Evolutionary conservation across 176 grass and related monocot genomes (phyloP).

Genomic region (Cymbopogon citratus): DNA sequence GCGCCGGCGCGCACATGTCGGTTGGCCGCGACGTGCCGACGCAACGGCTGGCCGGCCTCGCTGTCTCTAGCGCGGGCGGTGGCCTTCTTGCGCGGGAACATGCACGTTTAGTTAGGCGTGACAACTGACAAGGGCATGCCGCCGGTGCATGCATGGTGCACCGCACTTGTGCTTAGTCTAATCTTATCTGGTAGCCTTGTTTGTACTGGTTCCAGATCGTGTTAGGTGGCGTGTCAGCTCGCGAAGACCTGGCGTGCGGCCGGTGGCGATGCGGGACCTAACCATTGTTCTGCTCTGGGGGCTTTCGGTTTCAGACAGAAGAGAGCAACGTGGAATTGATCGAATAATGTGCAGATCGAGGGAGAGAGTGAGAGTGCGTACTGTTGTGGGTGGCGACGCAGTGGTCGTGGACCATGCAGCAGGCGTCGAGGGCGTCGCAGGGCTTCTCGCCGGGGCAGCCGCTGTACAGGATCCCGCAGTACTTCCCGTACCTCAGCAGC

Average conservation of each 20-base stretch:
- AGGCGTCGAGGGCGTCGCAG: constrained; percentile 84
- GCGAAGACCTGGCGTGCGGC: not conserved
- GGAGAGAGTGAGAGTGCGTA: constrained; percentile 2
- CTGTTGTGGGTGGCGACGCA: constrained; percentile 68
- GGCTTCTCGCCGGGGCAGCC: constrained; percentile 91
- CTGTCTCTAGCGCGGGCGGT: too few species aligned
- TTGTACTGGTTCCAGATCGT: not conserved
- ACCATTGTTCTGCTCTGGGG: too few species aligned
- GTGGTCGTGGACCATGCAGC: constrained; percentile 90
- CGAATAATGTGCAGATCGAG: not conserved
- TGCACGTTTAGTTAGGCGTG: too few species aligned
- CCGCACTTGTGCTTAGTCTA: not conserved
- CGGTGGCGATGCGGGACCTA: not conserved
- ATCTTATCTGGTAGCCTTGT: not conserved
- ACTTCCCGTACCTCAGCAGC: constrained; percentile 80
- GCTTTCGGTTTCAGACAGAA: not conserved
- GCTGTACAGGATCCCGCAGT: constrained; percentile 86
- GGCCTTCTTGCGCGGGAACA: too few species aligned
- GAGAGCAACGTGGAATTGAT: not conserved
- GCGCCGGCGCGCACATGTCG: not conserved
- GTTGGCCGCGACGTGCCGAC: not conserved
- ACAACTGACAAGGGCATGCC: too few species aligned
- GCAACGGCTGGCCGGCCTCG: not conserved
- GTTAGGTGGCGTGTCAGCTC: constrained; percentile 29
- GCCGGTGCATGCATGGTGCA: too few species aligned